Evolutionary conservation across 371 early-diverging fungal species (phyloP).

Genomic region (Umbelopsis sp.): DNA sequence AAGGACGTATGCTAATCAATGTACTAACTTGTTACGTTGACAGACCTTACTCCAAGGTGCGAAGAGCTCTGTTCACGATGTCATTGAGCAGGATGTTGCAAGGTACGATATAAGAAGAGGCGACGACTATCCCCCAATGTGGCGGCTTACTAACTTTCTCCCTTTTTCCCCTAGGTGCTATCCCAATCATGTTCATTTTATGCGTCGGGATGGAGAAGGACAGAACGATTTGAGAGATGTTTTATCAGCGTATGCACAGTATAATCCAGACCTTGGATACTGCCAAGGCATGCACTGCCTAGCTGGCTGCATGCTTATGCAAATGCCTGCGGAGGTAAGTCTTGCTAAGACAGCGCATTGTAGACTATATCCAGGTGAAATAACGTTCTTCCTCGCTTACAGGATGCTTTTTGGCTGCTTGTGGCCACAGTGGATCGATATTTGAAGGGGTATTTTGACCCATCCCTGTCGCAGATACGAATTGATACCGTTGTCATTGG

Average conservation of each 20-base stretch:
- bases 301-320: conserved; percentile 91
- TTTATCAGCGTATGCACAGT: conserved; percentile 87
- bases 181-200: conserved; percentile 80
- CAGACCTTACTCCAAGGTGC: conserved; percentile 26
- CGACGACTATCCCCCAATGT: too few species aligned
- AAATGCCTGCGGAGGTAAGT: conserved; percentile 73
- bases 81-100: conserved; percentile 88
- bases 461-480: conserved; percentile 73
- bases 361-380: not conserved
- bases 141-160: too few species aligned
- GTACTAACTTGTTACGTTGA: too few species aligned
- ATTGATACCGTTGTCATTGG: conserved; percentile 90
- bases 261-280: conserved; percentile 89
- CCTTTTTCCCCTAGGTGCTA: conserved; percentile 63
- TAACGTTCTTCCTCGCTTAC: not conserved
- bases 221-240: conserved; percentile 73
- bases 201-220: conserved; percentile 69
- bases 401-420: conserved; percentile 89
- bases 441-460: conserved; percentile 80
- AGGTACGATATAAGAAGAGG: conserved; percentile 12
- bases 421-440: conserved; percentile 78
- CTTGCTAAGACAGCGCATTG: not conserved
- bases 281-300: conserved; percentile 97
- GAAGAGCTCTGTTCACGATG: conserved; percentile 53
- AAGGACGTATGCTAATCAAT: too few species aligned